Evolutionary conservation across 768 basidiomycete species (phyloP), one percentile per base, ranked within the genome.

Genomic region (Rhodotorula taiwanensis): DNA sequence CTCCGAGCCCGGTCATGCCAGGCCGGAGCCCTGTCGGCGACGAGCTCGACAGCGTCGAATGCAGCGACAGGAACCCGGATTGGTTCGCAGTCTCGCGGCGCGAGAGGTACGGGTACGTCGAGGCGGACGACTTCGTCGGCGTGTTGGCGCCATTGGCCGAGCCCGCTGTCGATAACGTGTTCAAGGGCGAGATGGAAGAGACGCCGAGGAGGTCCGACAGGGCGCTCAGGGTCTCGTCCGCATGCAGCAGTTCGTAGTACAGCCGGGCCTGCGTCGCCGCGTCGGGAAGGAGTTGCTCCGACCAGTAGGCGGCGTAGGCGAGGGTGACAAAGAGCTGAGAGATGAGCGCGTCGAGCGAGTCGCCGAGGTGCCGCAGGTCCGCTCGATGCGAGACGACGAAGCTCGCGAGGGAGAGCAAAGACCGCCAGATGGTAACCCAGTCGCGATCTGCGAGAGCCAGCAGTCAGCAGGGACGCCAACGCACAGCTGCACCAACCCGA

Each of bases 221-320:
- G n/a, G 62, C 56, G 27, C 13, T 14, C 42, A 56, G 50, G 39
- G 54, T 42, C 18, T 21, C 1, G 18, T 70, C 58, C 48, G 64
- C 50, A 9, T 52, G 51, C 42, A 62, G 55, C 36, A 58, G 39
- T 39, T 56, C 52, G 62, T 54, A 56, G 59, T 53, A 60, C 21
- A 64, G 51, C 28, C 45, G 42, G 34, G 62, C 60, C 30, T 64
- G 56, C 0, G 43, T 51, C 5, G 43, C n/a, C 0, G 44, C 13
- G 8, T 20, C n/a, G 0, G 64, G 55, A 13, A 71, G 60, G 31
- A 71, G 20, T 18, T 52, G 30, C 18, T 68, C 70, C 28, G 50
- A 53, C 70, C 70, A 71, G 58, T 59, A 68, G 10, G 41, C 50
- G n/a, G 70, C 67, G 60, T 62, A 71, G 4, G 36, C 42, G 23